phyloP scores from a whole-genome alignment of 2,329 filamentous ascomycete species.

The Neonectria punicea region DNA sequence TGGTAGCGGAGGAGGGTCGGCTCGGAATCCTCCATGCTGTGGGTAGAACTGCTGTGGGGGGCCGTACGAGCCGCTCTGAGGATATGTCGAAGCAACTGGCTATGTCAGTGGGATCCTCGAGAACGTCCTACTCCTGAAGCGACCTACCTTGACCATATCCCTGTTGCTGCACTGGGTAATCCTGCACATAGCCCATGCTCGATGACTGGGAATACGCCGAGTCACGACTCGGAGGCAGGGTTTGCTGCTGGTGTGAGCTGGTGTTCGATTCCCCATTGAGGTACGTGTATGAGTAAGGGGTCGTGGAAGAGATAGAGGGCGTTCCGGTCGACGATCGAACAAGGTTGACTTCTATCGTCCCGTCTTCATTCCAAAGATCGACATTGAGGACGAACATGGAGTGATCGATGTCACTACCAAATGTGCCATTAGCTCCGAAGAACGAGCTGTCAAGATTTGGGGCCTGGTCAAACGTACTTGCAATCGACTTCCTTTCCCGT shows the following conservation, averaged over 20 bases:
- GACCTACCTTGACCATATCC: constrained; percentile 48
- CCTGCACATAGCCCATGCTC: constrained; percentile 45
- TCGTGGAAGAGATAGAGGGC: constrained; percentile 84
- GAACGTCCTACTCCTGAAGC: neutral
- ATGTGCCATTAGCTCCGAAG: constrained; percentile 17
- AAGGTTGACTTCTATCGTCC: constrained; percentile 72
- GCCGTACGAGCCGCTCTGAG: constrained; percentile 47
- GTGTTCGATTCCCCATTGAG: constrained; percentile 53
- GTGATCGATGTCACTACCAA: constrained; percentile 50
- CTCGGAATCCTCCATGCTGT: constrained; percentile 45
- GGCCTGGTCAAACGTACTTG: constrained; percentile 68
- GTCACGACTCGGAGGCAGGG: constrained; percentile 53
- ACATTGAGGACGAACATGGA: constrained; percentile 68
- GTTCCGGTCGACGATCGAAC: constrained; percentile 71
- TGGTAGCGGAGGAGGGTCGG: constrained; percentile 43
- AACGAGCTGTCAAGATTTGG: neutral
- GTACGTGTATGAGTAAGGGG: constrained; percentile 76
- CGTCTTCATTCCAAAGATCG: constrained; percentile 74
- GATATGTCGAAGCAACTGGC: constrained; percentile 43
- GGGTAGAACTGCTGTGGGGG: constrained; percentile 53
- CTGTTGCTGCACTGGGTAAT: constrained; percentile 44
- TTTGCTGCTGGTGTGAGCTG: constrained; percentile 47
- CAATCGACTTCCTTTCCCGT: constrained; percentile 86
- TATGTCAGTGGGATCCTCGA: constrained; percentile 7
- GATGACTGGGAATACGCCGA: constrained; percentile 44